Base-by-base conservation (phyloP, 1,139 yeast species). In the Sugiyamaella grinbergsii region DNA sequence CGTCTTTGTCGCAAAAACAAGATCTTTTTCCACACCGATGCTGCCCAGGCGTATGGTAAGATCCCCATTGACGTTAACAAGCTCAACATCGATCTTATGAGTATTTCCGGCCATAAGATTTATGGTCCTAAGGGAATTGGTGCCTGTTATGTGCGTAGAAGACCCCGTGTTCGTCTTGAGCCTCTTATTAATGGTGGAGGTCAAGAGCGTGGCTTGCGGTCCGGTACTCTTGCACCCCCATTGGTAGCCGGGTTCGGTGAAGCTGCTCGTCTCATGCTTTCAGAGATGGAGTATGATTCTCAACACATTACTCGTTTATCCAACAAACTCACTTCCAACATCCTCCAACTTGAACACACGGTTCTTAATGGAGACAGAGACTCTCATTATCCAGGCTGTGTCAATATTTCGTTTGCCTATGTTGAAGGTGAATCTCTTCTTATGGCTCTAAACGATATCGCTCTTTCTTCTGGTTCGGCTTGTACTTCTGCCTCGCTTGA, bases 101-200 rank as follows among this genome's bases (percentile, higher is more conserved):
- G 97, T 18, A 86, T 93, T 55, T 88, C 96, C 0, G 91, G 96
- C 3, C 99, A 93, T 73, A 93, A 93, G 74, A 85, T 94, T 54
- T 93, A 94, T 70, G 99, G 98, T 4, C 99, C 99, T 58, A 93
- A 85, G 80, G 99, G 99, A 56, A 80, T 90, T 58, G 99, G 99
- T 64, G 99, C 98, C 13, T 77, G 91, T 62, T 93, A 80, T 66
- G 93, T 94, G 36, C 83, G 98, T 72, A 86, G 99, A 78, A 83
- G 98, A 71, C 99, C 99, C 59, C 83, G 99, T 73, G 98, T 94
- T 49, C 85, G 99, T 79, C 70, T 93, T 59, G 97, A 91, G 59
- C 97, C 99, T 31, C 76, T 93, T 54, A 86, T 93, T 60, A 85
- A 90, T 55, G 99, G 99, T 61, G 99, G 99, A 71, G 99, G 99